Conservation (phyloP, 345 rosid species). For the Acer saccharum region DNA sequence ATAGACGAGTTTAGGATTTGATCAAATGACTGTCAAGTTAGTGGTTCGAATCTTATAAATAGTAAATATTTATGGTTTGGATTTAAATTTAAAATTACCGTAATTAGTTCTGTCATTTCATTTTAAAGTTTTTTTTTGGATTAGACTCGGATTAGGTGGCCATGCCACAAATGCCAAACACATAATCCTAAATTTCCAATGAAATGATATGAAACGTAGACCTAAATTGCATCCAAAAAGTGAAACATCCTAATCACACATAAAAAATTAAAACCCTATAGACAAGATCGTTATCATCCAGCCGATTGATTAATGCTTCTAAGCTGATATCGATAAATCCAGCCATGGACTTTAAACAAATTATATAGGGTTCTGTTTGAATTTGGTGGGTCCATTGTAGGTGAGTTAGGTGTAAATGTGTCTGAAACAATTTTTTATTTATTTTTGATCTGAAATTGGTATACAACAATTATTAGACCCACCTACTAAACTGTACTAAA, state of each 20-base stretch:
- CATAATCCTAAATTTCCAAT: neutral
- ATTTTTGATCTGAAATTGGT: neutral
- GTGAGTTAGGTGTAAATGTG: constrained; percentile 9
- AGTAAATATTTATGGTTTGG: too few relatives aligned
- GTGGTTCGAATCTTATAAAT: too few relatives aligned
- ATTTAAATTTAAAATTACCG: too few relatives aligned
- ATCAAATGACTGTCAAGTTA: too few relatives aligned
- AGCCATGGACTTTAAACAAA: neutral
- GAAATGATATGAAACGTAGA: neutral
- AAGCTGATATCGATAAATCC: neutral
- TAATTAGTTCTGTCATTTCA: too few relatives aligned
- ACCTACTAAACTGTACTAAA: neutral
- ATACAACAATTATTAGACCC: neutral
- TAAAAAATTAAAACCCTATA: too few relatives aligned
- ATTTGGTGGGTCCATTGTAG: neutral
- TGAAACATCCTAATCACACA: neutral
- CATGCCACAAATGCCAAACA: too few relatives aligned
- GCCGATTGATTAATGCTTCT: neutral
- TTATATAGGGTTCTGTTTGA: neutral
- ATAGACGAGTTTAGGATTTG: too few relatives aligned
- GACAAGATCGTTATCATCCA: neutral
- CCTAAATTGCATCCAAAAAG: neutral
- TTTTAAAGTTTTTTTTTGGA: too few relatives aligned
- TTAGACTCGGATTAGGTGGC: too few relatives aligned
- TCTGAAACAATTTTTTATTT: neutral